phyloP scores from a whole-genome alignment of 2,329 filamentous ascomycete genomes.

The Phialocephala sp. region DNA sequence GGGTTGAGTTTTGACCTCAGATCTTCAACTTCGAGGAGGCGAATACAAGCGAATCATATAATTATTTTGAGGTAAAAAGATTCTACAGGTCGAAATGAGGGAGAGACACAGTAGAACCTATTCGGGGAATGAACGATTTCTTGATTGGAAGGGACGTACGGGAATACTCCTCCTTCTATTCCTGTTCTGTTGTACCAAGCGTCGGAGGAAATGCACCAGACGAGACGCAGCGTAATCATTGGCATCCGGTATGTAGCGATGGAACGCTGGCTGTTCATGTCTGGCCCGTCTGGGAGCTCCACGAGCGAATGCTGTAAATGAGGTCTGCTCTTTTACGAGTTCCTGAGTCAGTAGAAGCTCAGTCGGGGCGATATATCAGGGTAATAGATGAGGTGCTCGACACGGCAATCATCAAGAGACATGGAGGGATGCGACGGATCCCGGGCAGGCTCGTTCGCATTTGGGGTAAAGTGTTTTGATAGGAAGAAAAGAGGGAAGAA shows the following conservation, averaged over 20 bases:
- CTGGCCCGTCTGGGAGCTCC: background rate
- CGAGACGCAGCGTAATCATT: constrained; percentile 6
- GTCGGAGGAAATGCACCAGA: background rate
- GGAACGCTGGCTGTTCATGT: background rate
- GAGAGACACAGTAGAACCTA: background rate
- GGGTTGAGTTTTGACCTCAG: constrained; percentile 29
- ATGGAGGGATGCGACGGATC: constrained; percentile 13
- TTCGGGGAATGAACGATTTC: background rate
- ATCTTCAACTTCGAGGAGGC: constrained; percentile 17
- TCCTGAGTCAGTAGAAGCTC: background rate
- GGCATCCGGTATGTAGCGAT: background rate
- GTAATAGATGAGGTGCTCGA: background rate
- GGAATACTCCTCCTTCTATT: background rate
- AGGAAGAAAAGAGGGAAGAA: constrained; percentile 28
- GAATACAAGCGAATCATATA: background rate
- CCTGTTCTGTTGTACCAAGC: background rate
- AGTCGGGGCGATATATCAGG: background rate
- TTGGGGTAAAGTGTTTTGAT: constrained; percentile 28
- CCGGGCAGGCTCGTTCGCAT: constrained; percentile 9
- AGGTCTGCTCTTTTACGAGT: background rate
- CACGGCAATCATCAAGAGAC: constrained; percentile 18
- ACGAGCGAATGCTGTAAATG: background rate
- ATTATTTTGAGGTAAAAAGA: background rate
- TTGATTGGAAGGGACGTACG: no score
- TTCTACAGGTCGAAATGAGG: background rate